Conservation (phyloP, 352 stramenopile species). For the Phytopythium vexans region DNA sequence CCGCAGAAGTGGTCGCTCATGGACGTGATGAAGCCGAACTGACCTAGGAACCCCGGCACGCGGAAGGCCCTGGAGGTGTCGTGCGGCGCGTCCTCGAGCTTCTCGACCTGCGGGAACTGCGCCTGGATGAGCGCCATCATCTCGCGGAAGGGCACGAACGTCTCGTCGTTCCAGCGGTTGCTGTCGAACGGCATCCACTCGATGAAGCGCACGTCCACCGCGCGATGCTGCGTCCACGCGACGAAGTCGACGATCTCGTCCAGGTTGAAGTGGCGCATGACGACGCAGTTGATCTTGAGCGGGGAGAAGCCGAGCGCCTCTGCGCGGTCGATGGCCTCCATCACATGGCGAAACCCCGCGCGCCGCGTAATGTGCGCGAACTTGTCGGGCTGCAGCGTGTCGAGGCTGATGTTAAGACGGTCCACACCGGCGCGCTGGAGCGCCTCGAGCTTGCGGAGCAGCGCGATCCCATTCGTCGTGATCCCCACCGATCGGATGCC, state of each 20-base stretch:
- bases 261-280: constrained; percentile 96
- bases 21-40: constrained; percentile 96
- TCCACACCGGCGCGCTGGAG: constrained; percentile 86
- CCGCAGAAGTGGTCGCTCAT: constrained; percentile 99
- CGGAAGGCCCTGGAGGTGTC: constrained; percentile 96
- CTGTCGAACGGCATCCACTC: constrained; percentile 99
- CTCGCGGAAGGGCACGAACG: constrained; percentile 93
- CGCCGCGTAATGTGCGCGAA: constrained; percentile 94
- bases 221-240: constrained; percentile 79
- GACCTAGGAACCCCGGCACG: constrained; percentile 57
- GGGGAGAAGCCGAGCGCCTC: constrained; percentile 43
- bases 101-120: constrained; percentile 43
- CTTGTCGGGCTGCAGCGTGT: constrained; percentile 91
- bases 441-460: constrained; percentile 78
- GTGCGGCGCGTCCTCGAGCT: constrained; percentile 76
- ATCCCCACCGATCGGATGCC: constrained; percentile 88
- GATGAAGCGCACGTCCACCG: constrained; percentile 97
- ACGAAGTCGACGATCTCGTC: constrained; percentile 95
- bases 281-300: constrained; percentile 98
- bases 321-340: constrained; percentile 78
- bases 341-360: constrained; percentile 83
- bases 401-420: constrained; percentile 94
- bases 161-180: constrained; percentile 93
- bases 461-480: constrained; percentile 96
- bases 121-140: constrained; percentile 75